These are phyloP conservation scores for apple (Malus domestica) DNA, from an alignment of 306 rosid species.

Conservation along the genomic window ASM211411v1 NC_041803.1:22996501-22997000, in stretches of 20 bases:
- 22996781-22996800: slow-evolving; percentile 21
- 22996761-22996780: slow-evolving; percentile 18
- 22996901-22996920: neutral
- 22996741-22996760: neutral
- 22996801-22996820: slow-evolving; percentile 2
- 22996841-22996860: neutral
- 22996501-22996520: too few relatives aligned
- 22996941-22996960: neutral
- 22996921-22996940: neutral
- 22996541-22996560: too few relatives aligned
- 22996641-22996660: too few relatives aligned
- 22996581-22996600: too few relatives aligned
- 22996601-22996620: too few relatives aligned
- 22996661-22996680: too few relatives aligned
- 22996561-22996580: too few relatives aligned
- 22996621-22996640: too few relatives aligned
- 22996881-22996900: neutral
- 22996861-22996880: slow-evolving; percentile 19
- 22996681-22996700: too few relatives aligned
- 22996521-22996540: too few relatives aligned
- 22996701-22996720: neutral
- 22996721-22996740: slow-evolving; percentile 9
- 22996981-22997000: slow-evolving; percentile 1
- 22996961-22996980: neutral
- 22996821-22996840: slow-evolving; percentile 24